Conservation (phyloP, 1,284 basidiomycete genomes). For the Malassezia globosa region DNA sequence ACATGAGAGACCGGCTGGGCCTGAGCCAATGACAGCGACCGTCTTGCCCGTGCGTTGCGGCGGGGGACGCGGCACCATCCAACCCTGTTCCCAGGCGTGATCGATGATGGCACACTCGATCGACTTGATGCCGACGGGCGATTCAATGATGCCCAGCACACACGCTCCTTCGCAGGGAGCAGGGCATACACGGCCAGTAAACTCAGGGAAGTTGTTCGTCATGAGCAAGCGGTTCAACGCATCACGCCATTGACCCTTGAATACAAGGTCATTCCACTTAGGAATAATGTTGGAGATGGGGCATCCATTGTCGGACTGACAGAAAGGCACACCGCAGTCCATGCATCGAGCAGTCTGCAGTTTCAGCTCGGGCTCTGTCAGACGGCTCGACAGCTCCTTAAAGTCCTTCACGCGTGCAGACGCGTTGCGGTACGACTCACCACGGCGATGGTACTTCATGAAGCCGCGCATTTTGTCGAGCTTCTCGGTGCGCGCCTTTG, state of each 20-base stretch:
- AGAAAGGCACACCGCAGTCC: conserved; percentile 46
- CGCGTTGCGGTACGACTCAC: conserved; percentile 40
- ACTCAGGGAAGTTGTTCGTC: conserved; percentile 47
- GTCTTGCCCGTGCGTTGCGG: conserved; percentile 42
- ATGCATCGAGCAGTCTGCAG: conserved; percentile 45
- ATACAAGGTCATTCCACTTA: conserved; percentile 46
- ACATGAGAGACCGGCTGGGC: conserved; percentile 38
- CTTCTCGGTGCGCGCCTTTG: conserved; percentile 35
- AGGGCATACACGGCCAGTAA: conserved; percentile 44
- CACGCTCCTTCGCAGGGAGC: conserved; percentile 44
- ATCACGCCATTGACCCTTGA: conserved; percentile 44
- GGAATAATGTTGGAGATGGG: conserved; percentile 45
- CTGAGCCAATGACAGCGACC: conserved; percentile 40
- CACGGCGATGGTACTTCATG: conserved; percentile 45
- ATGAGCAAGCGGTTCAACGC: conserved; percentile 40
- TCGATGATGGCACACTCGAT: conserved; percentile 45
- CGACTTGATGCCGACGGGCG: conserved; percentile 43
- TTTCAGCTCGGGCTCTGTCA: conserved; percentile 43
- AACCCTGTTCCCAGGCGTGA: conserved; percentile 40
- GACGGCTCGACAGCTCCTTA: conserved; percentile 40
- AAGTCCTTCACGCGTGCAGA: conserved; percentile 41
- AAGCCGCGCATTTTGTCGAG: conserved; percentile 44
- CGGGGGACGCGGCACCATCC: conserved; percentile 39
- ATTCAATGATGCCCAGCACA: conserved; percentile 41
- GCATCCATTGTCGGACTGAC: conserved; percentile 43